These are phyloP conservation scores for Arabis hirsuta DNA, from an alignment of 345 rosid genomes.

Conservation along the genomic window DNA sequence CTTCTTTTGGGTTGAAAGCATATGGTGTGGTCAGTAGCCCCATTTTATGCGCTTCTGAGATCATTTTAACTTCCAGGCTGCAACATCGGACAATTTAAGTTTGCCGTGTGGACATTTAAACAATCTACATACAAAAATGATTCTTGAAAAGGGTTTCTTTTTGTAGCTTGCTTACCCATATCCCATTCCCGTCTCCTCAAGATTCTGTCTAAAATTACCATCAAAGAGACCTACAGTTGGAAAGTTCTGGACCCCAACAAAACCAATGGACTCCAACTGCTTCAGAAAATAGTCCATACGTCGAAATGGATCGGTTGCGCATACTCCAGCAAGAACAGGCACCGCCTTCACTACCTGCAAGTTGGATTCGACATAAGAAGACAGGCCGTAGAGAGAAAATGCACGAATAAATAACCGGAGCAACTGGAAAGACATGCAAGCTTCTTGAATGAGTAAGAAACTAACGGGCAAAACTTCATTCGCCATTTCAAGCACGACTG, in stretches of 20 bases:
- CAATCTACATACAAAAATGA: slow-evolving; percentile 6
- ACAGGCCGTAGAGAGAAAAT: slow-evolving; percentile 18
- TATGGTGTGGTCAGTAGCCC: slow-evolving; percentile 95
- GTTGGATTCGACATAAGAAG: slow-evolving; percentile 25
- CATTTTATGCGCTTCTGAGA: slow-evolving; percentile 78
- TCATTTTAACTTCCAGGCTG: slow-evolving; percentile 92
- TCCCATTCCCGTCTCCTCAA: slow-evolving; percentile 99
- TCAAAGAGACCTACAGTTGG: slow-evolving; percentile 97
- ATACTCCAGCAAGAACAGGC: slow-evolving; percentile 96
- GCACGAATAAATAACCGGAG: background rate
- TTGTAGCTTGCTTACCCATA: slow-evolving; percentile 65
- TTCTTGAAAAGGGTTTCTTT: background rate
- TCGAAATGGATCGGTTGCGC: slow-evolving; percentile 95
- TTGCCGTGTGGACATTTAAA: background rate
- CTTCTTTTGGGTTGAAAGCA: slow-evolving; percentile 76
- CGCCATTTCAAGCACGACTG: slow-evolving; percentile 87
- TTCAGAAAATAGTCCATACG: slow-evolving; percentile 81
- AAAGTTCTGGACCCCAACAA: slow-evolving; percentile 91
- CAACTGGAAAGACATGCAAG: slow-evolving; percentile 20
- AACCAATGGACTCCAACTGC: slow-evolving; percentile 87
- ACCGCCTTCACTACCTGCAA: slow-evolving; percentile 77
- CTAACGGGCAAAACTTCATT: slow-evolving; percentile 95
- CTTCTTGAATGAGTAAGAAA: slow-evolving; percentile 21
- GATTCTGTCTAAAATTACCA: slow-evolving; percentile 90
- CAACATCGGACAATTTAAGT: background rate